phyloP scores from a whole-genome alignment of 495 filamentous ascomycete genomes.

The Podospora sp. region DNA sequence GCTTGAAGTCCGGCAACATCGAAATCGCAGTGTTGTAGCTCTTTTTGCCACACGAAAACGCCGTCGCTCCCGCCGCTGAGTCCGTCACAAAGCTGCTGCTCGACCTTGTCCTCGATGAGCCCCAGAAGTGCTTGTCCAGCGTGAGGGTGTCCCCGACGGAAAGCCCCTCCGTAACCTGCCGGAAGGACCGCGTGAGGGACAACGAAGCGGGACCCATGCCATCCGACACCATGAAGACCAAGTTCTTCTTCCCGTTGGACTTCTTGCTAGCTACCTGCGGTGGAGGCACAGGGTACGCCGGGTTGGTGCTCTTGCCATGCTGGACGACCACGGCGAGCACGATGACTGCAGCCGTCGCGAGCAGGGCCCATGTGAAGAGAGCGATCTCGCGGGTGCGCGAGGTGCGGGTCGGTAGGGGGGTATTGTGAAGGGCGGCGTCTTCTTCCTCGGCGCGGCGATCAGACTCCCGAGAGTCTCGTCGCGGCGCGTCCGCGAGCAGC shows the following conservation, averaged over 20 bases:
- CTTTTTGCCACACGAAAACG: conserved; percentile 89
- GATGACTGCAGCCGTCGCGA: conserved; percentile 80
- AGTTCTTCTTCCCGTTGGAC: conserved; percentile 78
- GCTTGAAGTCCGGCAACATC: conserved; percentile 77
- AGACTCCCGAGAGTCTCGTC: conserved; percentile 27
- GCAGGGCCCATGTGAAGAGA: conserved; percentile 81
- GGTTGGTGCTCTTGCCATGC: conserved; percentile 52
- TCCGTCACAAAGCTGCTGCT: conserved; percentile 84
- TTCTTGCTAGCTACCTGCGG: conserved; percentile 61
- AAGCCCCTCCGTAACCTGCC: conserved; percentile 67
- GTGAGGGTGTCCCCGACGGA: conserved; percentile 71
- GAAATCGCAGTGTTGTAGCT: conserved; percentile 96
- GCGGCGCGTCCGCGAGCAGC: conserved; percentile 32
- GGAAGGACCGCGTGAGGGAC: conserved; percentile 78
- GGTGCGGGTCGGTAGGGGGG: conserved; percentile 1
- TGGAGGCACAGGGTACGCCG: conserved; percentile 18
- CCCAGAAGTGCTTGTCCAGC: conserved; percentile 84
- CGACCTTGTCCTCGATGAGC: conserved; percentile 83
- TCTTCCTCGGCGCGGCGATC: conserved; percentile 34
- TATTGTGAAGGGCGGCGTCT: conserved; percentile 35
- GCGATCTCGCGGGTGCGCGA: conserved; percentile 58
- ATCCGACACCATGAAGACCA: conserved; percentile 98
- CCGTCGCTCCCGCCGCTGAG: conserved; percentile 92
- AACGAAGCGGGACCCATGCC: conserved; percentile 96
- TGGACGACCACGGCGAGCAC: conserved; percentile 75